Conservation (phyloP, 306 rosid species). For the Vigna trinervia region DNA sequence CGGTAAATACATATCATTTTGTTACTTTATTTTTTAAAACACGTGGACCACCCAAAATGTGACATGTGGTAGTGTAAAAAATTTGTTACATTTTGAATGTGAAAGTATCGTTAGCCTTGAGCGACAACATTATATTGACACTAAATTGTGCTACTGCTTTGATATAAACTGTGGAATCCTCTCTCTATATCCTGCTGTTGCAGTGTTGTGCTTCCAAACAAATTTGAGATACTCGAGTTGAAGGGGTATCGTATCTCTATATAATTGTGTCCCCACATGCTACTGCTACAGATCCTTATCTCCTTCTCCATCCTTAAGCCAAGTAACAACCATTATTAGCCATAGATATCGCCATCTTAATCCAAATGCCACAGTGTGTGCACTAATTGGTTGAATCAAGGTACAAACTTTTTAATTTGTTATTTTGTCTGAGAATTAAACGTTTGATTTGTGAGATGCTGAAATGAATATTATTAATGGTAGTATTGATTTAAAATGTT, state of each 20-base stretch:
- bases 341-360: not conserved
- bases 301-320: not conserved
- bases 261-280: slow-evolving; percentile 18
- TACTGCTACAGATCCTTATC: not conserved
- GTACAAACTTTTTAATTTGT: not conserved
- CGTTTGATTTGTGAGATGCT: not conserved
- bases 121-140: not conserved
- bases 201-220: slow-evolving; percentile 1
- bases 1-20: too few relatives aligned
- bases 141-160: not conserved
- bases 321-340: not conserved
- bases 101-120: not conserved
- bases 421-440: slow-evolving; percentile 1
- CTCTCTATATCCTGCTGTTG: not conserved
- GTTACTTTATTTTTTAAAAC: too few relatives aligned
- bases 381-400: too few relatives aligned
- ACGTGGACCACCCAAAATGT: too few relatives aligned
- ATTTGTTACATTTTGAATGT: too few relatives aligned
- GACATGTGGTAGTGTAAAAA: too few relatives aligned
- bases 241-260: not conserved
- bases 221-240: slow-evolving; percentile 16
- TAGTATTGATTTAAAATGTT: slow-evolving; percentile 16
- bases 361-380: too few relatives aligned
- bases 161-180: not conserved
- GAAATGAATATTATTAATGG: slow-evolving; percentile 4